Base-by-base conservation (phyloP, 352 stramenopile genomes). In the Elongisporangium anandrum region DNA sequence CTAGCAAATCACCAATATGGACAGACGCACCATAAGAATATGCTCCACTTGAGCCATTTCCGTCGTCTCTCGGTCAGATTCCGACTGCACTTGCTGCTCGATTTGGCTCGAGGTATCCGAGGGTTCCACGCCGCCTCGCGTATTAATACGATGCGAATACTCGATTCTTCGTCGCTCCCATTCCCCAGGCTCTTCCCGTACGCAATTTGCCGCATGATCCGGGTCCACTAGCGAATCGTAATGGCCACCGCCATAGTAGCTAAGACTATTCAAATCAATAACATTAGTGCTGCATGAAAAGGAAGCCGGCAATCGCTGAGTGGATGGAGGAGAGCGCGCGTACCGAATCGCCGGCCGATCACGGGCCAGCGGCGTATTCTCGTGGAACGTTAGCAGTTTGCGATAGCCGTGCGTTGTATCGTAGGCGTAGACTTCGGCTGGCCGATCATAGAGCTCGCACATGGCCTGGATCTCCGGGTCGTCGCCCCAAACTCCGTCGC, bases 381-480 rank as follows among this genome's bases (percentile, higher is more conserved):
- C 90, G 61, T 97, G 91, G 62, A 97, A 97, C 4, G 87, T 96
- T 13, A 86, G 85, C 47, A 97, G 72, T 50, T 88, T 94, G 29
- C 76, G 75, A 17, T 88, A 94, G 3, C 91, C 91, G 21, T 68
- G 51, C 8, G 62, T 47, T 0, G 68, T 57, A 57, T 97, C 87
- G 62, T 96, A 97, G 13, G 87, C 84, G 68, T 92, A 98, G 39
- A 98, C 88, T 69, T 98, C 79, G 0, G 89, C 88, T 2, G 87
- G 76, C 23, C 92, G 87, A 54, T 97, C 84, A 64, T 98, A 98
- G 4, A 99, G 69, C 72, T 99, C 96, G 50, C 84, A 96, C 57
- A 98, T 92, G 24, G 96, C 86, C 45, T 98, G 96, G 45, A 99
- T 92, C 80, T 99, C 96, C 2, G 93, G 88, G 65, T 98, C 96